Base-by-base conservation (phyloP, 2,329 filamentous ascomycete species). In the Paracoccidioides brasiliensis region DNA sequence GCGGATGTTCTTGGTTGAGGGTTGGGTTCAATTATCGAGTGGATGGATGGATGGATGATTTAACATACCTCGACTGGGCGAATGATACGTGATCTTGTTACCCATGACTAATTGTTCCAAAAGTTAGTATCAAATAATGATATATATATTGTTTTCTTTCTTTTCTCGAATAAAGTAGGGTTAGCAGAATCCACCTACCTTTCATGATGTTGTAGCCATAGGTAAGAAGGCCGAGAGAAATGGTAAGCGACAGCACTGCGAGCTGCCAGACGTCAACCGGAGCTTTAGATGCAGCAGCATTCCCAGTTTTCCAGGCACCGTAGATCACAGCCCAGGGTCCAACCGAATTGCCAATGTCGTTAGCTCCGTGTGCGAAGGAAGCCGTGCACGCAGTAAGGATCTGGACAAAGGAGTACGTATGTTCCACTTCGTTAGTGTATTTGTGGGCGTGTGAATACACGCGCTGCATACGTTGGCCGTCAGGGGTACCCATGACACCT, bases 171-270 rank as follows among this genome's bases (percentile, higher is more conserved):
- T 59, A 60, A 56, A 40, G 8, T 3, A 38, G 12, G 14, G 53
- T 46, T 9, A 45, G 3, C 14, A 5, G 3, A n/a, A 48, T 3
- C n/a, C 9, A 60, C 77, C 69, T 71, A 82, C 80, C 82, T 74
- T 86, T 88, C 85, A 89, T 89, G 72, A 89, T 89, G 75, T 89
- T 88, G 75, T 88, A 89, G 8, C 85, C 86, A 64, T 88, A 89
- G 12, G 85, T 88, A 65, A 83, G 76, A 56, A 89, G 76, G 62
- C 85, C 86, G 44, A 83, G 59, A 49, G 78, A 86, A 65, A 88
- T 83, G 42, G 76, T 80, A 1, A 75, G 68, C 32, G 81, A 77
- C 10, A 86, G 73, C 15, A 90, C 83, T 52, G 83, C 86, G 55
- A 90, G 78, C 70, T 89, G 85, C 87, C 87, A 91, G 48, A 86